Percentiles rank a stretch among this genome's conserved stretches.
Evolutionary conservation across 169 alveolate species (phyloP).

Genomic region (Cryptosporidium baileyi): DNA sequence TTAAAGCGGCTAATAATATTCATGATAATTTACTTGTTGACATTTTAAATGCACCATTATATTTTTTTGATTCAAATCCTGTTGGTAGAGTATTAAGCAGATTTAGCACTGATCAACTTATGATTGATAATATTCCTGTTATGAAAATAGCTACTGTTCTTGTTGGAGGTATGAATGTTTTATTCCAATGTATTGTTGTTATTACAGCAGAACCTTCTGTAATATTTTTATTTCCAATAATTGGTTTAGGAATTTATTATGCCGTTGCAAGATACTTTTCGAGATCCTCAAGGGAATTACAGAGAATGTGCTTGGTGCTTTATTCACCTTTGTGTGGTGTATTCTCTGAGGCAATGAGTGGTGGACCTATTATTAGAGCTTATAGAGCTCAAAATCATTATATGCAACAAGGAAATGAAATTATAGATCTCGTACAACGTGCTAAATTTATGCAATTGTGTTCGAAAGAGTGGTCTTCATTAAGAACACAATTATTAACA

Average conservation of each 20-base stretch:
- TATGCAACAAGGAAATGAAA: conserved; percentile 59
- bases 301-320: conserved; percentile 65
- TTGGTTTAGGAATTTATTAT: conserved; percentile 68
- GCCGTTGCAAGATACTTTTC: conserved; percentile 73
- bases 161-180: conserved; percentile 70
- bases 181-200: conserved; percentile 70
- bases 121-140: conserved; percentile 73
- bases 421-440: conserved; percentile 51
- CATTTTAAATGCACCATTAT: conserved; percentile 74
- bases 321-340: conserved; percentile 70
- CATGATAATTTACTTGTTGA: conserved; percentile 70
- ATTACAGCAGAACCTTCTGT: conserved; percentile 59
- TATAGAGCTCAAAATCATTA: conserved; percentile 52
- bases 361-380: conserved; percentile 60
- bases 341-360: conserved; percentile 69
- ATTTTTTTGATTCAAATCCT: conserved; percentile 79
- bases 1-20: conserved; percentile 59
- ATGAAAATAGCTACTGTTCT: conserved; percentile 70
- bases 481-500: conserved; percentile 74
- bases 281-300: conserved; percentile 74
- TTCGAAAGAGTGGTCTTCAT: conserved; percentile 71
- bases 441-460: conserved; percentile 62
- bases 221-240: conserved; percentile 69
- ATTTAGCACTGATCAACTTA: conserved; percentile 75
- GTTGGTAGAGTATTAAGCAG: conserved; percentile 79